A percentile compares a stretch with the other conserved stretches of the same genome.
Conservation (phyloP, 306 rosid species). For the Vigna unguiculata region DNA sequence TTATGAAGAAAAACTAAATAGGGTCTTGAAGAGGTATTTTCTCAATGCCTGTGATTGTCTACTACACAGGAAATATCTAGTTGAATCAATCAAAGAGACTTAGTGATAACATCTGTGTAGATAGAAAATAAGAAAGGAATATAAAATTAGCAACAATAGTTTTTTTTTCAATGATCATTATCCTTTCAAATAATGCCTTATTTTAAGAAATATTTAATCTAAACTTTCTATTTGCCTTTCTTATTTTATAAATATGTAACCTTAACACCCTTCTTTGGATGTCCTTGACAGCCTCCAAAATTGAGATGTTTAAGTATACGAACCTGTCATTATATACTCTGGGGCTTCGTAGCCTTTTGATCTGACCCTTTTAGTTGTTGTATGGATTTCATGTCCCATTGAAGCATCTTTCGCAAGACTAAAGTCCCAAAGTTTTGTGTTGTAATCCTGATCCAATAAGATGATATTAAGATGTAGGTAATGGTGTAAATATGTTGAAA, state of each 20-base stretch:
- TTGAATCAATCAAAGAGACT: not conserved
- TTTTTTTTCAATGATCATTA: not conserved
- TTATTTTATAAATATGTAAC: too few species aligned
- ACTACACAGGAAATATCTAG: not conserved
- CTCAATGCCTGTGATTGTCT: not conserved
- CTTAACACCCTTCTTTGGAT: too few species aligned
- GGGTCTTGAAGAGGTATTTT: not conserved
- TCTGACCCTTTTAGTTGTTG: conserved; percentile 69
- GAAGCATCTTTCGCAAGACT: conserved; percentile 77
- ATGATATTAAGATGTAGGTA: not conserved
- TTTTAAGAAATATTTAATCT: not conserved
- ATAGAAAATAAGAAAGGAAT: not conserved
- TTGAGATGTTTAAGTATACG: conserved; percentile 14
- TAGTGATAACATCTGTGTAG: too few species aligned
- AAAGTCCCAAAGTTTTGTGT: conserved; percentile 76
- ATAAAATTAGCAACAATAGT: not conserved
- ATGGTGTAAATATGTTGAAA: not conserved
- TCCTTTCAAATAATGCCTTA: not conserved
- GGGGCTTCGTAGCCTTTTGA: conserved; percentile 77
- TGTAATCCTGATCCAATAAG: conserved; percentile 56
- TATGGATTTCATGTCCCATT: conserved; percentile 61
- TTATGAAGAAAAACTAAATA: not conserved
- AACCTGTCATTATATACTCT: conserved; percentile 71
- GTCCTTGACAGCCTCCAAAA: not conserved
- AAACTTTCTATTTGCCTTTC: not conserved